Evolutionary conservation across 2,329 filamentous ascomycete genomes (phyloP).

Genomic region (Pezicula carpinea): DNA sequence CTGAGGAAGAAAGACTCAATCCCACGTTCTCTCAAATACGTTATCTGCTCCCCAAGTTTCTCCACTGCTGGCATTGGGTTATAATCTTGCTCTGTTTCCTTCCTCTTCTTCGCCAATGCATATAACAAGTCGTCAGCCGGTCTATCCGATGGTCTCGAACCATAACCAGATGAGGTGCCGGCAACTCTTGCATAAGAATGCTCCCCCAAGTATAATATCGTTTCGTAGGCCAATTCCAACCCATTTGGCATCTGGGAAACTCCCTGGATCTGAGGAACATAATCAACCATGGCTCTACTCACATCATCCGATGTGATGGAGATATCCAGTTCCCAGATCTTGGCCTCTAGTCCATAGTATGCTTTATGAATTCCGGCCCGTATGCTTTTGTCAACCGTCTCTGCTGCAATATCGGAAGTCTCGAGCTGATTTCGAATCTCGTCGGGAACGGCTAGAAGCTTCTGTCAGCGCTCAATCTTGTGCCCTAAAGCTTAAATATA

Average conservation of each 20-base stretch:
- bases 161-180: constrained; percentile 1
- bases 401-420: neutral
- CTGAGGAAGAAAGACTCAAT: constrained; percentile 1
- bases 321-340: constrained; percentile 1
- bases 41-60: neutral
- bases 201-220: neutral
- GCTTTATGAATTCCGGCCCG: neutral
- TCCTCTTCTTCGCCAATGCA: neutral
- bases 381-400: neutral
- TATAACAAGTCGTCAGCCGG: neutral
- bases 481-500: neutral
- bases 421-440: constrained; percentile 1
- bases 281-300: neutral
- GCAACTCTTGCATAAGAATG: constrained; percentile 2
- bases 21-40: constrained; percentile 1
- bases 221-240: neutral
- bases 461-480: neutral
- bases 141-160: neutral
- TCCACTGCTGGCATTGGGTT: constrained; percentile 1
- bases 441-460: neutral
- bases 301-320: constrained; percentile 2
- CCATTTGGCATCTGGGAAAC: neutral
- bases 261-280: constrained; percentile 1
- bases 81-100: neutral
- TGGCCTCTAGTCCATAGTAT: neutral